Percentiles rank a stretch among this genome's conserved stretches.
Conservation (phyloP, 2,329 filamentous ascomycete species). For the Simplicillium aogashimaense region DNA sequence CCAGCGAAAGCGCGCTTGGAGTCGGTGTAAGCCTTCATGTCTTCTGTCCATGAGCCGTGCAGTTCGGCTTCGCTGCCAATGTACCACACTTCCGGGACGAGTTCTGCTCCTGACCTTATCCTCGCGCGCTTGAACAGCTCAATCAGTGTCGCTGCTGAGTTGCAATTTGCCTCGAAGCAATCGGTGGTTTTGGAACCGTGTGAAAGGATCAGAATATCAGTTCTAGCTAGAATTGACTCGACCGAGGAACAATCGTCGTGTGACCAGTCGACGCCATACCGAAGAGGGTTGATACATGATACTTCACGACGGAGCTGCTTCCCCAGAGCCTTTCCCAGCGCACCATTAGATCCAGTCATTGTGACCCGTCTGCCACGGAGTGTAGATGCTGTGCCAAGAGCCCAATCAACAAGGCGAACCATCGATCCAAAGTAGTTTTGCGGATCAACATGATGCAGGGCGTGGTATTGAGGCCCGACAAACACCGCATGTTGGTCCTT, state of each 20-base stretch:
- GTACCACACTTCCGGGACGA: slow-evolving; percentile 11
- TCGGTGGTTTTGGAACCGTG: slow-evolving; percentile 7
- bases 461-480: slow-evolving; percentile 10
- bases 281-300: slow-evolving; percentile 2
- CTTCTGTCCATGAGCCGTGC: slow-evolving; percentile 8
- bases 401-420: slow-evolving; percentile 9
- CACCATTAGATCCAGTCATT: slow-evolving; percentile 8
- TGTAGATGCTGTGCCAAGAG: slow-evolving; percentile 8
- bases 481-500: slow-evolving; percentile 7
- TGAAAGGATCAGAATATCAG: slow-evolving; percentile 8
- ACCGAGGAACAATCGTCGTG: slow-evolving; percentile 2
- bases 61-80: slow-evolving; percentile 11
- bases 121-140: slow-evolving; percentile 4
- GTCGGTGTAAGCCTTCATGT: slow-evolving; percentile 7
- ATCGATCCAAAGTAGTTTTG: slow-evolving; percentile 11
- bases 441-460: slow-evolving; percentile 11
- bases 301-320: slow-evolving; percentile 3
- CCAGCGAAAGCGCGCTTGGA: slow-evolving; percentile 9
- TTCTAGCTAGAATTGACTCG: slow-evolving; percentile 4
- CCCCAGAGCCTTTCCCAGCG: slow-evolving; percentile 5
- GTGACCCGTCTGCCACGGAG: slow-evolving; percentile 8
- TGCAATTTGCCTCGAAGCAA: slow-evolving; percentile 7
- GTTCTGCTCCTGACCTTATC: not conserved
- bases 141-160: slow-evolving; percentile 2
- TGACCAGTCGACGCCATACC: slow-evolving; percentile 7